These are phyloP conservation scores for Rostrohypoxylon terebratum DNA, from an alignment of 495 filamentous ascomycete species.

Conservation along the genomic window DNA sequence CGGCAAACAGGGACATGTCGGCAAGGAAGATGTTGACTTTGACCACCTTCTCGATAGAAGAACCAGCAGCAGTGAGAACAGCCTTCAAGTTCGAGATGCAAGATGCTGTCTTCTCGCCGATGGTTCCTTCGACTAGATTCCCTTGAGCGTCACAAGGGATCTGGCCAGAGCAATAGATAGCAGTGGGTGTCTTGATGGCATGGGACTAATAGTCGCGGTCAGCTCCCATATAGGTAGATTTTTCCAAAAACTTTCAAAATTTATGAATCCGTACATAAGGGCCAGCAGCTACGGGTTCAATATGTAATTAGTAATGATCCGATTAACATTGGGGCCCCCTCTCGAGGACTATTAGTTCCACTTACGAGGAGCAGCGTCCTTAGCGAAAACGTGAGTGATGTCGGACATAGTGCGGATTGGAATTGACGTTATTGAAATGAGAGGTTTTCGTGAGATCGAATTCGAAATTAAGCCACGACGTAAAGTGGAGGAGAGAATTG, in stretches of 20 bases:
- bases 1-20: conserved; percentile 84
- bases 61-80: conserved; percentile 81
- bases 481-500: conserved; percentile 29
- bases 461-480: conserved; percentile 34
- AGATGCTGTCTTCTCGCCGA: conserved; percentile 77
- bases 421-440: conserved; percentile 26
- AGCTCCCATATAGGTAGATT: conserved; percentile 13
- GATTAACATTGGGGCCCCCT: background rate
- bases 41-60: conserved; percentile 77
- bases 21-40: conserved; percentile 87
- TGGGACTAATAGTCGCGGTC: conserved; percentile 71
- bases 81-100: conserved; percentile 84
- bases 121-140: conserved; percentile 78
- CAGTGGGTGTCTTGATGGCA: conserved; percentile 82
- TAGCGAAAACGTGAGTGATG: conserved; percentile 61
- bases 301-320: conserved; percentile 25
- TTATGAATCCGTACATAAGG: conserved; percentile 61
- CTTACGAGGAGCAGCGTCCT: conserved; percentile 65
- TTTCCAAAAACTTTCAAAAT: background rate
- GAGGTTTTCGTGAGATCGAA: conserved; percentile 29
- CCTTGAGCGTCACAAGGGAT: conserved; percentile 84
- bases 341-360: conserved; percentile 21
- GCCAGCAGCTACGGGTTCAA: conserved; percentile 58
- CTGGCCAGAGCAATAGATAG: conserved; percentile 94
- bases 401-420: conserved; percentile 58